Conservation (phyloP, 306 rosid species). For the Morella rubra region DNA sequence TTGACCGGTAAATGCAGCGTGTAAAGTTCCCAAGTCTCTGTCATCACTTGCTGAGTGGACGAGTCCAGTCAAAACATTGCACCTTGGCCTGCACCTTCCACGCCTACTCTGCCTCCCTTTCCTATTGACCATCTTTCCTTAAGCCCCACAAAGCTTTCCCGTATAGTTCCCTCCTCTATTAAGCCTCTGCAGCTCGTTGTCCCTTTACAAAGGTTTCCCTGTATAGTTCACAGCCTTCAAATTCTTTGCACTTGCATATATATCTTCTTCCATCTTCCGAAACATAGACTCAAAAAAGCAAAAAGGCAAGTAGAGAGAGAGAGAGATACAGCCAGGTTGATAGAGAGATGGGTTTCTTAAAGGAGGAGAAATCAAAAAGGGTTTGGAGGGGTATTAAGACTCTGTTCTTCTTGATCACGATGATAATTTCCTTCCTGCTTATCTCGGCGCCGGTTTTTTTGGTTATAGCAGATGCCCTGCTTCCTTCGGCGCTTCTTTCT, state of each 20-base stretch:
- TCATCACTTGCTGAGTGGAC: constrained; percentile 25
- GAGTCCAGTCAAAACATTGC: constrained; percentile 48
- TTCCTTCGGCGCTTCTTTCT: constrained; percentile 81
- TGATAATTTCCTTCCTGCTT: constrained; percentile 72
- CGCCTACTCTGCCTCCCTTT: not conserved
- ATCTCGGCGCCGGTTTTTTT: constrained; percentile 84
- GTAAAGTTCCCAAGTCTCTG: constrained; percentile 38
- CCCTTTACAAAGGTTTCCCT: constrained; percentile 14
- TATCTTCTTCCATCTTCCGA: not conserved
- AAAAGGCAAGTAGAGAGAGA: not conserved
- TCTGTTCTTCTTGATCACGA: constrained; percentile 73
- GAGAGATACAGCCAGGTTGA: not conserved
- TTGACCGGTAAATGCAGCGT: constrained; percentile 38
- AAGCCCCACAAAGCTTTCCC: not conserved
- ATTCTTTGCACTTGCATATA: constrained; percentile 23
- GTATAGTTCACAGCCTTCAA: constrained; percentile 7
- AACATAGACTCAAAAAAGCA: not conserved
- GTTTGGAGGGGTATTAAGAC: constrained; percentile 71
- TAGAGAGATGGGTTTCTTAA: constrained; percentile 61
- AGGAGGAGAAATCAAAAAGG: constrained; percentile 71
- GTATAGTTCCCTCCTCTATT: not conserved
- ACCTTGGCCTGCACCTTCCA: constrained; percentile 52
- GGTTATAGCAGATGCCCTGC: constrained; percentile 65
- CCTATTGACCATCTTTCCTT: not conserved
- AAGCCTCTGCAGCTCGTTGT: not conserved